These are phyloP conservation scores for Lentinus brumalis DNA, from an alignment of 768 basidiomycete genomes.

Conservation along the genomic window DNA sequence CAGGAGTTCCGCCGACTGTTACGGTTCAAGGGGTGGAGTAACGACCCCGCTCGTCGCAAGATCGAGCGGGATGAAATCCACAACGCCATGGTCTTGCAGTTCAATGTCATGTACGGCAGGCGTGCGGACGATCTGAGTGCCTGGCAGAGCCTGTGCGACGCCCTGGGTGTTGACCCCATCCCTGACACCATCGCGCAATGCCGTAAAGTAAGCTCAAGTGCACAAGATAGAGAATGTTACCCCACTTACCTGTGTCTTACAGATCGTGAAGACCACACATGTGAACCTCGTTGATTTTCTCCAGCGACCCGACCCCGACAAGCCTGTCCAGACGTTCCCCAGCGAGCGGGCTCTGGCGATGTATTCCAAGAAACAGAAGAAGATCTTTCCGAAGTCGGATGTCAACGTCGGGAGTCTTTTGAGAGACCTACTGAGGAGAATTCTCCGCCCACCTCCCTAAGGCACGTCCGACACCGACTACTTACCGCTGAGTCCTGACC, in stretches of 20 bases:
- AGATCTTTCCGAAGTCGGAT: conserved; percentile 32
- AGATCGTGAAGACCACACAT: conserved; percentile 28
- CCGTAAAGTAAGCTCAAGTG: conserved; percentile 6
- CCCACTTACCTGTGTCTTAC: background rate
- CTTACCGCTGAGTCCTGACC: no score
- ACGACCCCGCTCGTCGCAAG: background rate
- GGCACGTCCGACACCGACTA: no score
- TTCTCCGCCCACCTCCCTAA: conserved; percentile 5
- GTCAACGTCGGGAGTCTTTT: conserved; percentile 34
- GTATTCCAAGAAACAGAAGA: conserved; percentile 25
- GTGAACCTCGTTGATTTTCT: conserved; percentile 38
- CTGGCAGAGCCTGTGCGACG: conserved; percentile 10
- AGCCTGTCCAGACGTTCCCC: conserved; percentile 24
- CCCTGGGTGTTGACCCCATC: background rate
- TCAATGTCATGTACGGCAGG: conserved; percentile 24
- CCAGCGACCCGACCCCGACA: conserved; percentile 15
- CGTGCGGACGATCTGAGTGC: conserved; percentile 13
- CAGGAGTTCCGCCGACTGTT: background rate
- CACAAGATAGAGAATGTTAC: background rate
- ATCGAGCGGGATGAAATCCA: background rate
- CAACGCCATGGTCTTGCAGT: conserved; percentile 20
- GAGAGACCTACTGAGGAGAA: conserved; percentile 29
- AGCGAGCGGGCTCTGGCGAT: conserved; percentile 23
- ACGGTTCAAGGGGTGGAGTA: background rate
- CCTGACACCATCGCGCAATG: conserved; percentile 10